phyloP scores from a whole-genome alignment of 2,329 filamentous ascomycete species.

The Fusarium napiforme region DNA sequence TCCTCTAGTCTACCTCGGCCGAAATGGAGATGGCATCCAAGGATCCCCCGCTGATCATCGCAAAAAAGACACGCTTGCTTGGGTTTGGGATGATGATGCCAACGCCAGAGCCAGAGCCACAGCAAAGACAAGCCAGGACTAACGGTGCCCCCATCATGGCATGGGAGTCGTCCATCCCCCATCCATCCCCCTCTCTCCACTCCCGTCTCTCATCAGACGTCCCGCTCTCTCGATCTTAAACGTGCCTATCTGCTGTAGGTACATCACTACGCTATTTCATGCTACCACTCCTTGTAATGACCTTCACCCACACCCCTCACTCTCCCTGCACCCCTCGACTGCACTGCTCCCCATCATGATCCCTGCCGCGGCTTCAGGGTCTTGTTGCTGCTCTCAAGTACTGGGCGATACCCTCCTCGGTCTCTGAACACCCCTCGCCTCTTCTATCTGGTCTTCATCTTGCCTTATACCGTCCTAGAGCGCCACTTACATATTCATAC shows the following conservation, averaged over 20 bases:
- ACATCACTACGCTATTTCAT: conserved; percentile 9
- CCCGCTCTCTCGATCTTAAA: conserved; percentile 33
- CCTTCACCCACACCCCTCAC: conserved; percentile 2
- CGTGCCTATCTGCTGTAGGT: conserved; percentile 32
- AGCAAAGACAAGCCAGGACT: conserved; percentile 3
- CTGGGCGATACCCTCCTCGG: conserved; percentile 38
- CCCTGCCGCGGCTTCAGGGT: conserved; percentile 41
- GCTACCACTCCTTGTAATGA: conserved; percentile 9
- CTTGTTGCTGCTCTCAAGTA: conserved; percentile 36
- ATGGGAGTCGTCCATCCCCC: conserved; percentile 13
- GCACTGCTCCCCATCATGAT: conserved; percentile 30
- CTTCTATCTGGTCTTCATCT: conserved; percentile 34
- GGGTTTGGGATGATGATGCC: conserved; percentile 39
- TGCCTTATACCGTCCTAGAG: conserved; percentile 30
- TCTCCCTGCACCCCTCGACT: conserved; percentile 5
- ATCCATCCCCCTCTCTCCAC: conserved; percentile 22
- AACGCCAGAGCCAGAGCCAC: conserved; percentile 1
- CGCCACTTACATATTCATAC: conserved; percentile 41
- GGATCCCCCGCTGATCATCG: conserved; percentile 43
- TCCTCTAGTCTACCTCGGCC: conserved; percentile 36
- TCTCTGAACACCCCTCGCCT: conserved; percentile 27
- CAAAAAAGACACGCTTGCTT: conserved; percentile 31
- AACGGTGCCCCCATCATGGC: conserved; percentile 37
- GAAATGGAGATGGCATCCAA: conserved; percentile 36
- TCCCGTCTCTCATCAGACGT: conserved; percentile 30